Conservation (phyloP, 192 early-diverging fungal genomes). For the Diversispora eburnea region DNA sequence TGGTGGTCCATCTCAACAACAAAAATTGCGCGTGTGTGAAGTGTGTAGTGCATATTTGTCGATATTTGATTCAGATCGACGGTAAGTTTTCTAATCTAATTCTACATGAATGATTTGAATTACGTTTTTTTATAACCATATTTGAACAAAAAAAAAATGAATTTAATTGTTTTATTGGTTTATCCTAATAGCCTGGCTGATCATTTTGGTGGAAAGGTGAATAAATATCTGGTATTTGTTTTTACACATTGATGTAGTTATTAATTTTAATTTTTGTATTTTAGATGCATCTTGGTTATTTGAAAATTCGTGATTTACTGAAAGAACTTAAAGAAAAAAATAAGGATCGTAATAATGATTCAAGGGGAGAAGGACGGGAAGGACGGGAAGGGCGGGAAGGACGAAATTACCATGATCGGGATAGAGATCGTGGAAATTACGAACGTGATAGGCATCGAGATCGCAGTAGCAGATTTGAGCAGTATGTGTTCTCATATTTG, state of each 20-base stretch:
- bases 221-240: background rate
- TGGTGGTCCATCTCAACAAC: conserved; percentile 44
- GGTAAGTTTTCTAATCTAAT: conserved; percentile 17
- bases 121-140: background rate
- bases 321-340: conserved; percentile 43
- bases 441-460: conserved; percentile 11
- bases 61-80: conserved; percentile 49
- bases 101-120: background rate
- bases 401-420: conserved; percentile 19
- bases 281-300: conserved; percentile 55
- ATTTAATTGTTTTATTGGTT: too few species aligned
- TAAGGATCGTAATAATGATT: background rate
- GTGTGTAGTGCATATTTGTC: conserved; percentile 52
- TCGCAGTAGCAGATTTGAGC: conserved; percentile 21
- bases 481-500: conserved; percentile 26
- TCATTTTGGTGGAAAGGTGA: conserved; percentile 52
- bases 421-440: background rate
- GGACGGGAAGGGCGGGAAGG: conserved; percentile 9
- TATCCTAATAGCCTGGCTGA: conserved; percentile 33
- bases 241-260: background rate
- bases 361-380: background rate
- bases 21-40: conserved; percentile 56
- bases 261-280: background rate
- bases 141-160: background rate
- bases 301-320: conserved; percentile 47